Conservation (phyloP, 192 early-diverging fungal species). For the Cetraspora pellucida region DNA sequence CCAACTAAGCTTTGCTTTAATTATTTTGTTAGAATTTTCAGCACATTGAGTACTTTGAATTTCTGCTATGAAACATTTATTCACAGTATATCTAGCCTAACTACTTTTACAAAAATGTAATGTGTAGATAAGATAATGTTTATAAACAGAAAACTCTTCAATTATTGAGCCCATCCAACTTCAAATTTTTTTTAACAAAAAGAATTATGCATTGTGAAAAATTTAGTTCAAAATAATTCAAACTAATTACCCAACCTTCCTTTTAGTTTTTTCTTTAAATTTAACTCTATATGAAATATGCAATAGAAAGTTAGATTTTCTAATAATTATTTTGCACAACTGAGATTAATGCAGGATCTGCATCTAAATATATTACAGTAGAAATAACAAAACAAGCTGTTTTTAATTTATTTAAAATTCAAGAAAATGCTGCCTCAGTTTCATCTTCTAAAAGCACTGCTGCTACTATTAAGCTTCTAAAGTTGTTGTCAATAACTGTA, state of each 20-base stretch:
- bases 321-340: not conserved
- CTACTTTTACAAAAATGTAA: not conserved
- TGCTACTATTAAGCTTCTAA: not conserved
- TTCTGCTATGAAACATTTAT: not conserved
- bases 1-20: not conserved
- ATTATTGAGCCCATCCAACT: not conserved
- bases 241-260: not conserved
- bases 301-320: not conserved
- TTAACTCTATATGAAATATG: not conserved
- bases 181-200: not conserved
- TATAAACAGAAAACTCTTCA: not conserved
- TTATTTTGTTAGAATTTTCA: not conserved
- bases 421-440: not conserved
- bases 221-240: not conserved
- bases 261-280: not conserved
- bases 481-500: not conserved
- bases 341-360: not conserved
- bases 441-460: not conserved
- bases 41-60: not conserved
- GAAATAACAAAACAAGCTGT: not conserved
- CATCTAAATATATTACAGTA: not conserved
- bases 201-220: not conserved
- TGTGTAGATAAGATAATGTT: not conserved
- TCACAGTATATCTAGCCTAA: not conserved
- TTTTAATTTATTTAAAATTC: not conserved